Evolutionary conservation across 495 filamentous ascomycete species (phyloP).

Genomic region (Aspergillus haitiensis): DNA sequence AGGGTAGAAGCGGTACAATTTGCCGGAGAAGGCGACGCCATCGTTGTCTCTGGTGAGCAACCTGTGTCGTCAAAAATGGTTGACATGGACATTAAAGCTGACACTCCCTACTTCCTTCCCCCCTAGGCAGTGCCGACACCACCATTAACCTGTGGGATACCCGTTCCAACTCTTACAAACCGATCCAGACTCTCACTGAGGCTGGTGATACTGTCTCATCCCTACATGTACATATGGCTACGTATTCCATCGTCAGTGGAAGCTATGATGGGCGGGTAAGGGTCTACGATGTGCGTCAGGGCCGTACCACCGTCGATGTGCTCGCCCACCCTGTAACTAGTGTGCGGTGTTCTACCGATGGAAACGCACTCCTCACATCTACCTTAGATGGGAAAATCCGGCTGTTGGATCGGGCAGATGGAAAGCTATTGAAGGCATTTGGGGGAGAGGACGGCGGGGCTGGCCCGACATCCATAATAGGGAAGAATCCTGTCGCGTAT

Average conservation of each 20-base stretch:
- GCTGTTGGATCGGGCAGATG: conserved; percentile 77
- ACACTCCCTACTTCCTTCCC: background rate
- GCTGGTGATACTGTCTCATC: conserved; percentile 73
- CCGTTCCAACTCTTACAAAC: conserved; percentile 59
- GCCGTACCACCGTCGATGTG: conserved; percentile 70
- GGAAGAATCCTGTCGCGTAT: conserved; percentile 34
- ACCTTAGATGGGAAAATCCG: conserved; percentile 74
- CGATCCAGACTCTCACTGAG: conserved; percentile 76
- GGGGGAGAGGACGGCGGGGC: conserved; percentile 41
- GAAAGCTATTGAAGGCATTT: conserved; percentile 72
- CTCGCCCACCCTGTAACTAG: conserved; percentile 60
- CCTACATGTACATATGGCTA: conserved; percentile 51
- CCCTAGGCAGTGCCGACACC: conserved; percentile 70
- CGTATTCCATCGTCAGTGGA: conserved; percentile 53
- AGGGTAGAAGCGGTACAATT: conserved; percentile 78
- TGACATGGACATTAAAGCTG: background rate
- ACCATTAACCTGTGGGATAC: conserved; percentile 87
- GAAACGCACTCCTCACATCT: conserved; percentile 71
- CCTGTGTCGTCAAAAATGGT: background rate
- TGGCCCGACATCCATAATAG: background rate
- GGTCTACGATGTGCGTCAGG: conserved; percentile 85
- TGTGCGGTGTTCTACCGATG: conserved; percentile 66
- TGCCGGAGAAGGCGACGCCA: conserved; percentile 64
- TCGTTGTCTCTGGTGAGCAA: conserved; percentile 63
- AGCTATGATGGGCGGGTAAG: conserved; percentile 87